A percentile compares a stretch with the other conserved stretches of the same genome.
phyloP scores from a whole-genome alignment of 352 stramenopile species.

The Globisporangium recalcitrans region DNA sequence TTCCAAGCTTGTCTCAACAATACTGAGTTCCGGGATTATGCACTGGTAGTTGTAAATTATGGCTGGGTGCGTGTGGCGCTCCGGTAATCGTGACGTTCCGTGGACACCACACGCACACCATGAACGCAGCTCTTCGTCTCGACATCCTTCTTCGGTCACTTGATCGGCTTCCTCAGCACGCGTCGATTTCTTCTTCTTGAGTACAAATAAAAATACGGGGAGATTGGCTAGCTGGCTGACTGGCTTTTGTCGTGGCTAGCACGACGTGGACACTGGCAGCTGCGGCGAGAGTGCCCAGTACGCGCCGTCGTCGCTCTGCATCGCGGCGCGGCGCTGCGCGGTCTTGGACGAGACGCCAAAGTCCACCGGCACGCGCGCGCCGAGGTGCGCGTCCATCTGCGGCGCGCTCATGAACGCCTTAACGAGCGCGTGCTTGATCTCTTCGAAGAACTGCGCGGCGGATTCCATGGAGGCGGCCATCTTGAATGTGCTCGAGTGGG shows the following conservation, averaged over 20 bases:
- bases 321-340: slow-evolving; percentile 3
- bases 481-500: background rate
- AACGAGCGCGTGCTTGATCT: slow-evolving; percentile 49
- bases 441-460: slow-evolving; percentile 35
- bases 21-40: too few species aligned
- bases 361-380: slow-evolving; percentile 59
- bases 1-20: too few species aligned
- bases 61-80: too few species aligned
- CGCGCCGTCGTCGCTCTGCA: slow-evolving; percentile 2
- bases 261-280: slow-evolving; percentile 9
- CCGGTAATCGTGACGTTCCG: background rate
- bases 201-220: slow-evolving; percentile 1
- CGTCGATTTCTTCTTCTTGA: background rate
- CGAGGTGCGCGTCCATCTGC: slow-evolving; percentile 61
- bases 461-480: slow-evolving; percentile 15
- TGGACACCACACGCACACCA: background rate
- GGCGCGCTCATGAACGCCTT: slow-evolving; percentile 75
- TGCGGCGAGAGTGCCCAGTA: slow-evolving; percentile 6
- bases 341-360: slow-evolving; percentile 9
- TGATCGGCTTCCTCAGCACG: background rate
- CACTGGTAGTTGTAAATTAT: too few species aligned
- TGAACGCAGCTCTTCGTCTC: background rate
- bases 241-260: background rate
- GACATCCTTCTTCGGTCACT: background rate
- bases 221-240: background rate